Percentiles rank a stretch among this genome's conserved stretches.
These are phyloP conservation scores for Thraustotheca clavata DNA, from an alignment of 352 stramenopile genomes.

Conservation along the genomic window DNA sequence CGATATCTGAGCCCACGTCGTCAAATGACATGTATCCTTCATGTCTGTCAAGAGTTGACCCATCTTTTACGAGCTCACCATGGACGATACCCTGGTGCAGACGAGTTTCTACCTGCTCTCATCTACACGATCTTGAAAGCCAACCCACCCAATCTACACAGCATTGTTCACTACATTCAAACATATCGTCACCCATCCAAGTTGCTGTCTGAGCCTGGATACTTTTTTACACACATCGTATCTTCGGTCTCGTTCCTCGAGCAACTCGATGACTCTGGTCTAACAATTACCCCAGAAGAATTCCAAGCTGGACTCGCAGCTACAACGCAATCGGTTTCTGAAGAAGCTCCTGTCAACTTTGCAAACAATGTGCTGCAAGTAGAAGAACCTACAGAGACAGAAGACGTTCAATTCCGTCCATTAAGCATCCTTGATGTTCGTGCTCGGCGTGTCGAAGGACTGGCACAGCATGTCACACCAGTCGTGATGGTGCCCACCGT, in stretches of 20 bases:
- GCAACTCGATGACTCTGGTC: slow-evolving; percentile 50
- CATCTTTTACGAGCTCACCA: slow-evolving; percentile 42
- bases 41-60: slow-evolving; percentile 65
- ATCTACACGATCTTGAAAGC: slow-evolving; percentile 85
- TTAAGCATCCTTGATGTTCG: slow-evolving; percentile 9
- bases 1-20: slow-evolving; percentile 56
- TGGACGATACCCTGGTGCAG: slow-evolving; percentile 66
- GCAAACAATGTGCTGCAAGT: background rate
- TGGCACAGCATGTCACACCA: background rate
- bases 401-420: background rate
- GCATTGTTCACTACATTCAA: slow-evolving; percentile 81
- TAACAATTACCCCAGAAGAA: slow-evolving; percentile 66
- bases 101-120: slow-evolving; percentile 88
- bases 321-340: slow-evolving; percentile 29
- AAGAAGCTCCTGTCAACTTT: slow-evolving; percentile 15
- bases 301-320: slow-evolving; percentile 49
- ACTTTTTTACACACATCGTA: slow-evolving; percentile 89
- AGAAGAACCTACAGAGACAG: background rate
- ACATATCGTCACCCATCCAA: slow-evolving; percentile 60
- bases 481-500: background rate
- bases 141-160: slow-evolving; percentile 77
- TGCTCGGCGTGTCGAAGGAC: background rate
- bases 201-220: slow-evolving; percentile 84
- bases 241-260: slow-evolving; percentile 75
- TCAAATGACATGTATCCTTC: slow-evolving; percentile 78